Evolutionary conservation across 495 filamentous ascomycete species (phyloP).

Genomic region (Neurospora sp.): DNA sequence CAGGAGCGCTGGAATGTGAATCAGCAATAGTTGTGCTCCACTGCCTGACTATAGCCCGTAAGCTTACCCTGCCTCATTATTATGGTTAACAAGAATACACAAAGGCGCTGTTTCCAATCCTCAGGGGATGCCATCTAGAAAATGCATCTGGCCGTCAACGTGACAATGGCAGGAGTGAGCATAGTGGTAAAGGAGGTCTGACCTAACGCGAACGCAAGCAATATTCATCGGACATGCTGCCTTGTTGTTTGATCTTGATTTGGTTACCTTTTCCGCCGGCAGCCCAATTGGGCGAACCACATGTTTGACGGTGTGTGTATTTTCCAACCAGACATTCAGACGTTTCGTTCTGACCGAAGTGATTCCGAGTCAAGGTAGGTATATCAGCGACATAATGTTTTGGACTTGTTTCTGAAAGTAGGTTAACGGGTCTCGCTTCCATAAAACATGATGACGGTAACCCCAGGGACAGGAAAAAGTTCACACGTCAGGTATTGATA

Average conservation of each 20-base stretch:
- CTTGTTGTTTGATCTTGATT: background rate
- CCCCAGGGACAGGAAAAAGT: background rate
- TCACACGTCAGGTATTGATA: background rate
- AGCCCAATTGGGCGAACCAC: background rate
- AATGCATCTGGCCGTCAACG: background rate
- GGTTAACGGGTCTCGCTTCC: background rate
- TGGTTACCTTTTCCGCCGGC: background rate
- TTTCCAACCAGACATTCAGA: background rate
- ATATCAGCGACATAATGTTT: background rate
- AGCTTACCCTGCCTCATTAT: background rate
- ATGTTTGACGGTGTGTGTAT: background rate
- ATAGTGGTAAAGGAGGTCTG: background rate
- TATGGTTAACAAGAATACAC: background rate
- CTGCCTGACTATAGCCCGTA: background rate
- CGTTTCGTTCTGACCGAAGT: background rate
- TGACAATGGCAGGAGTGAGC: background rate
- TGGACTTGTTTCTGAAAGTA: background rate
- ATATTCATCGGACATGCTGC: background rate
- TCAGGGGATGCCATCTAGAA: background rate
- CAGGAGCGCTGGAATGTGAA: background rate
- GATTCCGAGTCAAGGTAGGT: background rate
- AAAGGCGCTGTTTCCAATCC: background rate
- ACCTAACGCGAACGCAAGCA: background rate
- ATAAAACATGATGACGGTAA: background rate
- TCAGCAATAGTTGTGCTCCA: background rate